Base-by-base conservation (phyloP, 805 yeast genomes). In the Kazachstania kunashirensis region DNA sequence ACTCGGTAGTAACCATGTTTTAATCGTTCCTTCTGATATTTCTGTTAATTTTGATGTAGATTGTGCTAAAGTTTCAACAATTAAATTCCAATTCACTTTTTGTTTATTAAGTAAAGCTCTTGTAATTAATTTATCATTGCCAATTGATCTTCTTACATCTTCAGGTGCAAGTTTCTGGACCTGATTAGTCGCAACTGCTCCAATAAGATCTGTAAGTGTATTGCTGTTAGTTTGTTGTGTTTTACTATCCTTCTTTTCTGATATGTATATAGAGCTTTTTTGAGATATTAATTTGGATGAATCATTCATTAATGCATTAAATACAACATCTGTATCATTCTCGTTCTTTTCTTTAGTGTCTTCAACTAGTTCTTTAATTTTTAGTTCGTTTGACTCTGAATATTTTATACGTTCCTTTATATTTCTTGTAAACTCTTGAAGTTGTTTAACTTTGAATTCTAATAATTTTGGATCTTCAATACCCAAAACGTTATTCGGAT, bases 51-150 rank as follows among this genome's bases (percentile, higher is more conserved):
- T 41, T 10, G 40, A 29, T 13, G 39, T 41, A 16, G 47, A 33
- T 2, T 26, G n/a, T 31, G 39, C 44, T 18, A 56, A 31, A 23
- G 26, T 43, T 2, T 44, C 41, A 17, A 58, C 36, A 13, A 58
- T 46, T 2, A 44, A 41, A 32, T 57, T 50, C 56, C 59, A 58
- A 34, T 56, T 39, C 29, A 45, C 44, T n/a, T 39, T 41, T 3
- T 43, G 39, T 21, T 37, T 45, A 35, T 55, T 51, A 8, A 43
- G 32, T 20, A 58, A 40, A 11, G 52, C 39, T 23, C 38, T 43
- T 1, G 47, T 27, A 18, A 58, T 38, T 4, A 56, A 31, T 3
- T 43, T 37, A 31, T 55, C 50, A 29, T 56, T 48, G 12, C 42
- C 30, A 11, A 58, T 49, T 6, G 51, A 45, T 14, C 44, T 31